These are phyloP conservation scores for Paxillus involutus DNA, from an alignment of 768 basidiomycete species.

Conservation along the genomic window DNA sequence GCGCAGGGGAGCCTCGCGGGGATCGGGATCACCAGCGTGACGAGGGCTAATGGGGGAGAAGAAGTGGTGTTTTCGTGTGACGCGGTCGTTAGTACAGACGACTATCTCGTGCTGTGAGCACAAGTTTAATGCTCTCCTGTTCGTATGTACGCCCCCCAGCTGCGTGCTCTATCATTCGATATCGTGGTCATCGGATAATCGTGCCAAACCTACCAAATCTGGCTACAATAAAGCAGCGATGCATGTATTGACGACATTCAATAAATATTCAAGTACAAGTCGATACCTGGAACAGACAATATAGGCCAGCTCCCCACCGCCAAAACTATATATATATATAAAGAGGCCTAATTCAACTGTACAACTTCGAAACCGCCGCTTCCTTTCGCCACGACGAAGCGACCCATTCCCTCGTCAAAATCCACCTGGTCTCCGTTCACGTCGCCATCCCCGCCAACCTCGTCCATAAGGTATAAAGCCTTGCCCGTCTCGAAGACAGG, in stretches of 20 bases:
- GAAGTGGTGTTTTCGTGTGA: conserved; percentile 59
- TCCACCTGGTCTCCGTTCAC: conserved; percentile 21
- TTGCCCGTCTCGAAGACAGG: conserved; percentile 26
- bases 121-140: too few relatives aligned
- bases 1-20: conserved; percentile 81
- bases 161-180: too few relatives aligned
- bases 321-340: background rate
- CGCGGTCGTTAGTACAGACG: conserved; percentile 50
- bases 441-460: background rate
- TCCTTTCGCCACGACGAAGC: conserved; percentile 27
- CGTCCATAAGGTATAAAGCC: conserved; percentile 16
- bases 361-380: conserved; percentile 28
- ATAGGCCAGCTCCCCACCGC: background rate
- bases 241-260: too few relatives aligned
- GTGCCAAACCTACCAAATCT: too few relatives aligned
- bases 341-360: conserved; percentile 15
- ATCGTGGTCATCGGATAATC: too few relatives aligned
- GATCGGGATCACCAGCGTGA: conserved; percentile 60
- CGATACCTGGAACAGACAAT: too few relatives aligned
- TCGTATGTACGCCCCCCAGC: too few relatives aligned
- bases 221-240: too few relatives aligned
- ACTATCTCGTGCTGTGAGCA: conserved; percentile 52
- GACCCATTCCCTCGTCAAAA: conserved; percentile 32
- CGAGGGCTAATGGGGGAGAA: conserved; percentile 48
- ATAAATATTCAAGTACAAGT: too few relatives aligned